phyloP scores from a whole-genome alignment of 2,329 filamentous ascomycete species.

The Pseudocercospora fuligena region DNA sequence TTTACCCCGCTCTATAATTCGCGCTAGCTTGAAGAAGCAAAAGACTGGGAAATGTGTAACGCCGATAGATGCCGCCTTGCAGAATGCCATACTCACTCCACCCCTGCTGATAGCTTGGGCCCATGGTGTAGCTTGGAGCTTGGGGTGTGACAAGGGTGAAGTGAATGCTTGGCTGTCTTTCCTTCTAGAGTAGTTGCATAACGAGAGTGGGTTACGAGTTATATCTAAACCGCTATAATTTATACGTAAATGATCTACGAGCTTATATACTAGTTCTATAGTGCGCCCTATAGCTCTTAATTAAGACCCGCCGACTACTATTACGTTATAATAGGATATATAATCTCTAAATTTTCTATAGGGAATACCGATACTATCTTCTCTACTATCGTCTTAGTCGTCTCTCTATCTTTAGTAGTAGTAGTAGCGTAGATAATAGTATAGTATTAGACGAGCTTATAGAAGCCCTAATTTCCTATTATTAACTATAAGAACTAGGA shows the following conservation, averaged over 20 bases:
- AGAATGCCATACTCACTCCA: not conserved
- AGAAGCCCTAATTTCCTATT: not conserved
- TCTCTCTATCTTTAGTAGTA: not conserved
- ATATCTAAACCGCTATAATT: not conserved
- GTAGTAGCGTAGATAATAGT: not conserved
- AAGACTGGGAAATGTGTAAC: not conserved
- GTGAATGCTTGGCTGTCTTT: no score
- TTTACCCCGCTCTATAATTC: not conserved
- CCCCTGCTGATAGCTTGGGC: no score
- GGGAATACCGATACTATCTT: not conserved
- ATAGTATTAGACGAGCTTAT: not conserved
- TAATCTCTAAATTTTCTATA: not conserved
- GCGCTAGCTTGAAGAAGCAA: not conserved
- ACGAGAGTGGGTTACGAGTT: not conserved
- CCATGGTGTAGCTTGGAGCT: no score
- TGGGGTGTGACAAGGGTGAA: no score
- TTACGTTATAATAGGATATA: not conserved
- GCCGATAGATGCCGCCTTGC: not conserved
- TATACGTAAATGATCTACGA: not conserved
- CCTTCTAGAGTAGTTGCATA: no score
- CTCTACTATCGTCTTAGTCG: not conserved
- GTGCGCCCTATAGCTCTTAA: not conserved
- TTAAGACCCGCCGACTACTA: not conserved
- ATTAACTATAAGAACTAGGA: not conserved
- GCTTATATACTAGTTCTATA: not conserved